Evolutionary conservation across 768 basidiomycete species (phyloP).

Genomic region (Erythrobasidium yunnanense): DNA sequence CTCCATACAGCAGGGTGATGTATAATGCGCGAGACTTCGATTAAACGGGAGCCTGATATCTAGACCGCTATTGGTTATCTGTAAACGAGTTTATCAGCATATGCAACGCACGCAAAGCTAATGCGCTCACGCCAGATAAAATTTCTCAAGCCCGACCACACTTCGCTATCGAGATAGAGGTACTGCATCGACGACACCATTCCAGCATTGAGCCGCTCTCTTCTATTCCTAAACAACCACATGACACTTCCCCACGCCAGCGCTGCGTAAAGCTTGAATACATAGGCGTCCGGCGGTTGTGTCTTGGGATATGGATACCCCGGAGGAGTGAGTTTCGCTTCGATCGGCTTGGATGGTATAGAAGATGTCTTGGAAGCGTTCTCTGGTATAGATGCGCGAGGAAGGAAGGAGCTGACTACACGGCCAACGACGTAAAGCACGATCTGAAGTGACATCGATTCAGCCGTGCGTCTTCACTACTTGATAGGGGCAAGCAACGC

Average conservation of each 20-base stretch:
- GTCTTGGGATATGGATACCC: slow-evolving; percentile 46
- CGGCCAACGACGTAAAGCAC: slow-evolving; percentile 92
- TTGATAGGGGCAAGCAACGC: slow-evolving; percentile 38
- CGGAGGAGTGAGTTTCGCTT: slow-evolving; percentile 40
- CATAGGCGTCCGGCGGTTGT: slow-evolving; percentile 67
- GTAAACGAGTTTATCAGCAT: not conserved
- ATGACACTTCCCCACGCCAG: slow-evolving; percentile 90
- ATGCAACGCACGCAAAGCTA: not conserved
- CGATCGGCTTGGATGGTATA: slow-evolving; percentile 32
- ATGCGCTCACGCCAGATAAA: slow-evolving; percentile 25
- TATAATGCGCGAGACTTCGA: too few relatives aligned
- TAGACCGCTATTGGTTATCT: too few relatives aligned
- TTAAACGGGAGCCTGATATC: too few relatives aligned
- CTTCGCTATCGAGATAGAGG: slow-evolving; percentile 83
- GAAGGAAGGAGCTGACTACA: slow-evolving; percentile 80
- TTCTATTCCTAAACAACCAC: slow-evolving; percentile 80
- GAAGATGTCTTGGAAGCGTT: slow-evolving; percentile 40
- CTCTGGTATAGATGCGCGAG: slow-evolving; percentile 53
- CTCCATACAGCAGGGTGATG: too few relatives aligned
- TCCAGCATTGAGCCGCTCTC: slow-evolving; percentile 87
- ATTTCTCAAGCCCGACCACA: slow-evolving; percentile 47
- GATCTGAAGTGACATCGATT: slow-evolving; percentile 55
- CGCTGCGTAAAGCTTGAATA: slow-evolving; percentile 79
- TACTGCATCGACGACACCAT: slow-evolving; percentile 96
- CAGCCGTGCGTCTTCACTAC: too few relatives aligned